Percentiles rank a stretch among this genome's conserved stretches.
Conservation (phyloP, 176 grass and related monocot species). For the Oryza officinalis region DNA sequence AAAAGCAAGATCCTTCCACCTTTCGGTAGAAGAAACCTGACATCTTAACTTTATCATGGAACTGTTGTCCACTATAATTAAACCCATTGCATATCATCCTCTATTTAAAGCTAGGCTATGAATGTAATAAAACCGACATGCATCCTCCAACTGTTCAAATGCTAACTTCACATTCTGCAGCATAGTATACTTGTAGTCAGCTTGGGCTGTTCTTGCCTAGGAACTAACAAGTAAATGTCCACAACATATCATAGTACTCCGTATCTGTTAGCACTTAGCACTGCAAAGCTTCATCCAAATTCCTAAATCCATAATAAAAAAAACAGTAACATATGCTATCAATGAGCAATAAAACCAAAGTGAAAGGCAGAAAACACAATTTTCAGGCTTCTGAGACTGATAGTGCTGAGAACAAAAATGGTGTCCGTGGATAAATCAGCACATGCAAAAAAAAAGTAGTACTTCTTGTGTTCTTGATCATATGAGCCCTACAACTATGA, state of each 20-base stretch:
- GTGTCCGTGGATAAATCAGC: neutral
- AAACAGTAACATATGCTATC: conserved; percentile 11
- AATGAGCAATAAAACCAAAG: neutral
- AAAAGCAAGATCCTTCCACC: neutral
- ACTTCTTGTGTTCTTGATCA: neutral
- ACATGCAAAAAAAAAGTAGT: neutral
- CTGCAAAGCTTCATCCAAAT: neutral
- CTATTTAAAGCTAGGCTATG: neutral
- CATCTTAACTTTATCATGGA: neutral
- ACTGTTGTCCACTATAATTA: neutral
- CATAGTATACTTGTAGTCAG: neutral
- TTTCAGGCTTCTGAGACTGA: neutral
- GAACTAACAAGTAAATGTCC: conserved; percentile 5
- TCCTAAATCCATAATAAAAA: neutral
- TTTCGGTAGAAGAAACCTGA: neutral
- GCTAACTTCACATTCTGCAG: conserved; percentile 3
- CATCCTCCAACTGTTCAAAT: conserved; percentile 29
- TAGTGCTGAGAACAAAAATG: neutral
- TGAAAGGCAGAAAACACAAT: neutral
- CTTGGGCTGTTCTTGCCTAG: neutral
- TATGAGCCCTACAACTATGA: neutral
- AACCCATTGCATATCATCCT: neutral
- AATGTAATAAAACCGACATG: neutral
- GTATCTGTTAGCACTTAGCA: neutral
- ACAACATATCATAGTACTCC: neutral